Evolutionary conservation across 768 basidiomycete species (phyloP), one percentile per base, ranked within the genome.

Genomic region (Lentinula guzmanii): DNA sequence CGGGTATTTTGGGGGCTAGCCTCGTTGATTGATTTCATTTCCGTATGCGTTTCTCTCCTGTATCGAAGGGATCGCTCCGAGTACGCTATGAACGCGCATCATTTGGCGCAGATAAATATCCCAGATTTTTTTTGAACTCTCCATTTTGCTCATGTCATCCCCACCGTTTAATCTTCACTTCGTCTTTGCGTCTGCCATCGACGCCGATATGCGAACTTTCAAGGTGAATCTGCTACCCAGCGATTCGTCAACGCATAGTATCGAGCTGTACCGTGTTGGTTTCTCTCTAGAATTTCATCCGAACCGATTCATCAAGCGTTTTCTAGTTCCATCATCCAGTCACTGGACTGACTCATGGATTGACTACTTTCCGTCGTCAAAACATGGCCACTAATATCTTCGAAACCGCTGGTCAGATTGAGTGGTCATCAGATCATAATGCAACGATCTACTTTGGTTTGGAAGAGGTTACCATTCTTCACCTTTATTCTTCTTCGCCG

Each of bases 361-460:
- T 73, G 10, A 84, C 83, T 4, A 77, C 77, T 4, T 82, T 80
- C 59, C 75, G 77, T 60, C 77, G 83, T 55, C 79, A 75, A 64
- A 84, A 85, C 65, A 54, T 74, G 10, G 66, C 65, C 6, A 82
- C 79, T 1, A 58, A 68, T 15, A 65, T 74, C 18, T 84, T 80
- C 65, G 84, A 86, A 67, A 75, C 75, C 16, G 83, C 82, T 2
- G 85, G 84, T 3, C 71, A 78, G 39, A 78, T 86, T 60, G 78
- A 82, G 53, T 86, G 84, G 84, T 69, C 70, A 45, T 79, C 80
- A 4, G 70, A 73, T 52, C 70, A 71, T 52, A 80, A 76, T 55
- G 79, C 77, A 5, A 77, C 69, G 0, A 75, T 82, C 8, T 74
- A 76, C 63, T 84, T 84, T 66, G 84, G 84, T 7, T 66, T 79